Conservation (phyloP, 164 flowering plant species). For the Aristolochia fimbriata region DNA sequence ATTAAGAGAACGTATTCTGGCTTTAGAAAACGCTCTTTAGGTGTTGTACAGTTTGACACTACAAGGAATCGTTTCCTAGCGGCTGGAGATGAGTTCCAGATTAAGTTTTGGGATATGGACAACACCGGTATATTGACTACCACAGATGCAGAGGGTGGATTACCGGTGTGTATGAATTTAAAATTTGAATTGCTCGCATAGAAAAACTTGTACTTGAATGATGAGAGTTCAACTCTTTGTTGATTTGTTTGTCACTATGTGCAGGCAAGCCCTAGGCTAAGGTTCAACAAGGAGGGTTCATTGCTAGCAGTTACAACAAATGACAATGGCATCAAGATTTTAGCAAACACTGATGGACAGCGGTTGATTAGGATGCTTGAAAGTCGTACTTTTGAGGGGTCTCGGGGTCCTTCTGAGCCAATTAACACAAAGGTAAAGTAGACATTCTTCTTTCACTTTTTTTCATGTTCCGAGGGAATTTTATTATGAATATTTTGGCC, state of each 20-base stretch:
- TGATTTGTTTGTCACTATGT: neutral
- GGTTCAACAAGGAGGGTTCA: slow-evolving; percentile 27
- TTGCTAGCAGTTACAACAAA: slow-evolving; percentile 24
- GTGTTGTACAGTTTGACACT: slow-evolving; percentile 21
- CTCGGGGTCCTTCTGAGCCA: slow-evolving; percentile 14
- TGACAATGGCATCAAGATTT: slow-evolving; percentile 26
- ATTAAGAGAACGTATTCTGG: slow-evolving; percentile 20
- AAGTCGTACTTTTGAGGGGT: slow-evolving; percentile 11
- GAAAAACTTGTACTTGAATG: neutral
- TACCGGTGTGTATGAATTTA: slow-evolving; percentile 14
- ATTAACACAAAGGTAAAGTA: slow-evolving; percentile 12
- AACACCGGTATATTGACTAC: slow-evolving; percentile 15
- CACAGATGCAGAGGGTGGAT: slow-evolving; percentile 30
- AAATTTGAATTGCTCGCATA: no score
- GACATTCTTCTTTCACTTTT: neutral
- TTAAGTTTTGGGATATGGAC: slow-evolving; percentile 35
- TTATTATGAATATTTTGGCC: no score
- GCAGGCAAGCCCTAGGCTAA: slow-evolving; percentile 25
- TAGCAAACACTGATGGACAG: slow-evolving; percentile 27
- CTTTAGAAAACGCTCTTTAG: slow-evolving; percentile 22
- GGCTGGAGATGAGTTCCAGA: slow-evolving; percentile 29
- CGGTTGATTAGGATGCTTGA: slow-evolving; percentile 17
- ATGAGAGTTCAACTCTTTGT: neutral
- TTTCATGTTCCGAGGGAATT: neutral
- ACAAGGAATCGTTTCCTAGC: slow-evolving; percentile 20